Evolutionary conservation across 1,139 yeast species (phyloP), one percentile per base, ranked within the genome.

Genomic region (Candida frijolesensis): DNA sequence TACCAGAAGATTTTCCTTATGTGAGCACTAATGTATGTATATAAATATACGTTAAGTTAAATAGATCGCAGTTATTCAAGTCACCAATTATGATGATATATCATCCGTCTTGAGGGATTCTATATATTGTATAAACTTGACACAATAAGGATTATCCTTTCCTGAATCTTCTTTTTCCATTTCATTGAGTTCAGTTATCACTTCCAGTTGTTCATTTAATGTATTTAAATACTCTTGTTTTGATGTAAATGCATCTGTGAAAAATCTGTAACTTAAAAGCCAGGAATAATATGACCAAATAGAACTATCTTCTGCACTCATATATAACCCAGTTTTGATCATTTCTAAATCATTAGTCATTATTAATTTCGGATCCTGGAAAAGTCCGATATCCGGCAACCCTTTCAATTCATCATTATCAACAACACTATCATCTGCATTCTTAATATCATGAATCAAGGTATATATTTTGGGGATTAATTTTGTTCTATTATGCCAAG

Each of bases 261-360:
- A 78, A 18, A 82, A 70, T 1, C 77, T 74, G 37, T 80, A 80
- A 5, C 85, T 79, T 11, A 91, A 67, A 18, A 94, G 71, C 98
- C 98, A 94, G 48, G 85, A 80, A 52, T 89, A 77, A 65, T 92
- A 94, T 4, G 87, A 78, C 98, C 99, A 94, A 0, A 90, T 86
- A 0, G 97, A 88, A 46, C 95, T 94, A 63, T 94, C 98, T 45
- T 89, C 96, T 0, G 96, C 92, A 64, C 94, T 98, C 58, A 96
- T 90, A 62, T 85, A 90, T 70, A 91, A 82, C 0, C 98, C 99
- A 29, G 90, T 87, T 52, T 85, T 85, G 45, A 90, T 76, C 57
- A 88, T 78, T 11, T 79, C 79, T 40, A 91, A 68, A 63, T 94
- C 99, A 34, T 74, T 71, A 0, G 59, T 54, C 15, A 90, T 63